Evolutionary conservation across 257 asterid species (phyloP).

Genomic region (Coffea canephora): DNA sequence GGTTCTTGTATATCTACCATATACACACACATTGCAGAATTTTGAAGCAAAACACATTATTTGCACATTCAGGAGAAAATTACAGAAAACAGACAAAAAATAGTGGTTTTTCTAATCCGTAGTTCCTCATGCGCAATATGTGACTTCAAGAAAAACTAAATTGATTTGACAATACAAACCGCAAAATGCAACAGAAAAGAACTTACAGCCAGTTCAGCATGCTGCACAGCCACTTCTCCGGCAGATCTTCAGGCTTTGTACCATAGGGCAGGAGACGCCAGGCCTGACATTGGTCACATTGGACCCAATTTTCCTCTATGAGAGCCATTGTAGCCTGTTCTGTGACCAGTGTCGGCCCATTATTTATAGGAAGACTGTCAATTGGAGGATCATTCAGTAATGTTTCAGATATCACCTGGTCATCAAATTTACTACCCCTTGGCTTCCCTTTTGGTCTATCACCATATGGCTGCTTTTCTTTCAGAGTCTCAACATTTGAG

Average conservation of each 20-base stretch:
- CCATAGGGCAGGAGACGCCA: conserved; percentile 84
- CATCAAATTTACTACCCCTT: conserved; percentile 31
- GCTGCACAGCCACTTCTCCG: conserved; percentile 79
- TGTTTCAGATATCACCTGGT: conserved; percentile 31
- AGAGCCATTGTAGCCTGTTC: conserved; percentile 43
- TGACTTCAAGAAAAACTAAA: background rate
- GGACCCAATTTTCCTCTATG: conserved; percentile 70
- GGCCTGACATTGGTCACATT: conserved; percentile 63
- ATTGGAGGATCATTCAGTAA: conserved; percentile 37
- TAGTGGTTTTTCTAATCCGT: background rate
- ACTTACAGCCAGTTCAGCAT: conserved; percentile 97
- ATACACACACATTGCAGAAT: background rate
- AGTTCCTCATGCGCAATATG: background rate
- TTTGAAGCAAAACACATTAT: background rate
- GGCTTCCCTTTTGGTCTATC: conserved; percentile 47
- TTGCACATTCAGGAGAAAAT: background rate
- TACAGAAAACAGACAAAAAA: background rate
- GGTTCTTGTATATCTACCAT: background rate
- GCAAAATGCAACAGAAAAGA: conserved; percentile 24
- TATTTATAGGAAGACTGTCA: conserved; percentile 29
- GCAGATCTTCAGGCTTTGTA: conserved; percentile 48
- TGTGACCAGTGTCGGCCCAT: conserved; percentile 32
- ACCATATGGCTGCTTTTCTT: conserved; percentile 34
- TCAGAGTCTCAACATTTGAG: conserved; percentile 29
- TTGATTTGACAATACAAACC: background rate